Conservation (phyloP, 1,284 basidiomycete genomes). For the Volvariella volvacea region DNA sequence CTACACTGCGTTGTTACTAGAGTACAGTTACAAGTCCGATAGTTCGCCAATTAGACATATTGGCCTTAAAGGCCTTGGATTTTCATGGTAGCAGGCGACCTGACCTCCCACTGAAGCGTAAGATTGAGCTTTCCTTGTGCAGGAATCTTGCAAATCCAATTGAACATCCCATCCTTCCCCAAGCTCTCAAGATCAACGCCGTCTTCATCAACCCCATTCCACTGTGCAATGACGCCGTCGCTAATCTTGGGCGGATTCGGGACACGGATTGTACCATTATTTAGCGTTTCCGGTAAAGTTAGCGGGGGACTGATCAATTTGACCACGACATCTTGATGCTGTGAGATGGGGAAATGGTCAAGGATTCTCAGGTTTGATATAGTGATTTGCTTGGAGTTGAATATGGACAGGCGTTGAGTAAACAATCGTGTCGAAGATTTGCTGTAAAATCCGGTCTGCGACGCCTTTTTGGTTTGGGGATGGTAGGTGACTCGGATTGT, state of each 20-base stretch:
- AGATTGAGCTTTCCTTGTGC: constrained; percentile 19
- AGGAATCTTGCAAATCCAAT: constrained; percentile 19
- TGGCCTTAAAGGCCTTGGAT: constrained; percentile 10
- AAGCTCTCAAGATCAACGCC: constrained; percentile 14
- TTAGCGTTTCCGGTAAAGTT: not conserved
- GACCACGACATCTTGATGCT: constrained; percentile 18
- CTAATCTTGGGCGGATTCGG: constrained; percentile 10
- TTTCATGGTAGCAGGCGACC: constrained; percentile 3
- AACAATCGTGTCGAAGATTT: constrained; percentile 13
- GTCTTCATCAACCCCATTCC: constrained; percentile 16
- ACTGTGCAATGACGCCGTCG: constrained; percentile 15
- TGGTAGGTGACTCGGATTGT: constrained; percentile 18
- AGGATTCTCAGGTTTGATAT: constrained; percentile 17
- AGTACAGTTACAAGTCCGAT: no score
- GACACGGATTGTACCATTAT: not conserved
- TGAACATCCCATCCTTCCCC: constrained; percentile 20
- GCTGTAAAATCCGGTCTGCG: constrained; percentile 15
- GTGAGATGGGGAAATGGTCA: constrained; percentile 19
- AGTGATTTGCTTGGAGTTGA: constrained; percentile 15
- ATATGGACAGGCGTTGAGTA: constrained; percentile 14
- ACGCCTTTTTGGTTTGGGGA: constrained; percentile 14
- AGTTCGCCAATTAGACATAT: no score
- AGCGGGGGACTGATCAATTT: constrained; percentile 18
- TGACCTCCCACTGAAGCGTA: constrained; percentile 20
- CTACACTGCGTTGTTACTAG: no score